phyloP scores from a whole-genome alignment of 768 basidiomycete genomes.

The Termitomyces sp. region DNA sequence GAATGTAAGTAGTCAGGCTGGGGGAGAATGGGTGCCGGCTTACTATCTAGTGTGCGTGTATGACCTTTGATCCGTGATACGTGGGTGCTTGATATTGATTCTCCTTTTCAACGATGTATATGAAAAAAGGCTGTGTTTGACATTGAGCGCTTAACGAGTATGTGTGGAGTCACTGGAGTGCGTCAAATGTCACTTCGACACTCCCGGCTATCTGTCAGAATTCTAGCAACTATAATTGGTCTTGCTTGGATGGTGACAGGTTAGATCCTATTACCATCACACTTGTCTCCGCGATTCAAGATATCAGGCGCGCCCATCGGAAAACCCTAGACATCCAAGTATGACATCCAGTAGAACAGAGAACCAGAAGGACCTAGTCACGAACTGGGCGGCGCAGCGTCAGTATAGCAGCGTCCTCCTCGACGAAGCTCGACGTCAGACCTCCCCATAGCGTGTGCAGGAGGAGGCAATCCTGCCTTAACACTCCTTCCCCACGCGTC shows the following conservation, averaged over 20 bases:
- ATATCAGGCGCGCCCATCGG: no score
- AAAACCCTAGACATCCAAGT: not conserved
- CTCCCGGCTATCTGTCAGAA: not conserved
- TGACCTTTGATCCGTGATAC: not conserved
- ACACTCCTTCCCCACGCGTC: conserved; percentile 39
- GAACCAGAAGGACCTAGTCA: not conserved
- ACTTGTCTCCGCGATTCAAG: no score
- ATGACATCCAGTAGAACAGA: not conserved
- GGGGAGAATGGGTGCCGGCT: not conserved
- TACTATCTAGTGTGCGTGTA: not conserved
- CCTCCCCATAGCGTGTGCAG: conserved; percentile 51
- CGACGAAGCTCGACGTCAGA: conserved; percentile 38
- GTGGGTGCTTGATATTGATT: not conserved
- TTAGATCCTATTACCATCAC: no score
- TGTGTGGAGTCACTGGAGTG: no score
- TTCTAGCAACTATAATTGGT: not conserved
- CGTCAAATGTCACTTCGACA: not conserved
- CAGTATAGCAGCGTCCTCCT: conserved; percentile 42
- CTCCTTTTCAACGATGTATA: not conserved
- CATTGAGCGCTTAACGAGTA: not conserved
- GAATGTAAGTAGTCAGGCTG: not conserved
- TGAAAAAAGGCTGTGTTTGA: not conserved
- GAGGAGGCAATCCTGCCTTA: conserved; percentile 50
- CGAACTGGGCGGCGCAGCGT: conserved; percentile 33
- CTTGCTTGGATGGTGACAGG: no score